Evolutionary conservation across 2,329 filamentous ascomycete genomes (phyloP).

Genomic region (Chrysoporthe cubensis): DNA sequence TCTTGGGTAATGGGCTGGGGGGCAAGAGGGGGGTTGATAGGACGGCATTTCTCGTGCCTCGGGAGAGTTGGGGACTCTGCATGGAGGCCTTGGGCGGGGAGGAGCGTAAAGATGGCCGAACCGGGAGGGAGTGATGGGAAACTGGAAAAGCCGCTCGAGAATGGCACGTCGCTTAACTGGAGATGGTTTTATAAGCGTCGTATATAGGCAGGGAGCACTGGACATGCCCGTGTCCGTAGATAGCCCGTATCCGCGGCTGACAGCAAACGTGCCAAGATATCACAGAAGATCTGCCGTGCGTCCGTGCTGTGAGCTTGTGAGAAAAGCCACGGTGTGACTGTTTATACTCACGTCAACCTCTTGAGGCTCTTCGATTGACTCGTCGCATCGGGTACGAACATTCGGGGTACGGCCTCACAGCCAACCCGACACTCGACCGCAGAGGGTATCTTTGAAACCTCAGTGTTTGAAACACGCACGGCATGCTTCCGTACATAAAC

Average conservation of each 20-base stretch:
- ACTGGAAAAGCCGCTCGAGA: background rate
- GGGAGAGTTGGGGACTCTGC: background rate
- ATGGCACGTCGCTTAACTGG: background rate
- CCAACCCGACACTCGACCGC: background rate
- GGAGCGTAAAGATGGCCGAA: background rate
- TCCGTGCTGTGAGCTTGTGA: background rate
- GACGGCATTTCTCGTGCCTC: background rate
- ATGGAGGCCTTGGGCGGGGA: background rate
- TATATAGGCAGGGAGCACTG: background rate
- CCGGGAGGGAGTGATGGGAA: background rate
- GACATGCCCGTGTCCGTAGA: background rate
- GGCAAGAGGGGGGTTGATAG: conserved; percentile 1
- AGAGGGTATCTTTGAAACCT: background rate
- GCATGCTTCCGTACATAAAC: background rate
- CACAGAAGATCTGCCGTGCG: background rate
- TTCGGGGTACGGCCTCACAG: background rate
- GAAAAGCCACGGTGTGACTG: background rate
- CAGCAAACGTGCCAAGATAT: background rate
- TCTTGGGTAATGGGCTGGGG: background rate
- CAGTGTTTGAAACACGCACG: background rate
- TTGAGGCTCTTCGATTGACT: background rate
- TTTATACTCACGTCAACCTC: background rate
- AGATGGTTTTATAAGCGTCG: background rate
- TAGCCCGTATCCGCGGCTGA: background rate
- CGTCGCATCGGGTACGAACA: background rate